Base-by-base conservation (phyloP, 768 basidiomycete species). In the Boletus fagicola region DNA sequence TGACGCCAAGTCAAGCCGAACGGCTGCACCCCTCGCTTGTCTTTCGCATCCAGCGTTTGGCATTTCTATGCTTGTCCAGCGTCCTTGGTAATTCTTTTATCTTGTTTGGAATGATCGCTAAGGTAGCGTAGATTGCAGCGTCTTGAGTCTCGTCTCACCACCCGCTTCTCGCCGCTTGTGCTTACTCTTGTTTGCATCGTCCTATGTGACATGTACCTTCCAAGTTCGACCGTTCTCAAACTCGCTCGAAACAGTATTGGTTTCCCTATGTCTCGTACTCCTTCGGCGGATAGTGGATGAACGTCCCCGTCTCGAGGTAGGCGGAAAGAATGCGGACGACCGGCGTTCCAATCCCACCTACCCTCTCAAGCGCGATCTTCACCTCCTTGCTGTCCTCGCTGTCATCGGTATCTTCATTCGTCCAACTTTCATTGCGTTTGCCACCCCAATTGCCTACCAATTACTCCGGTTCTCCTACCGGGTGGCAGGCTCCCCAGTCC, bases 211-310 rank as follows among this genome's bases (percentile, higher is more conserved):
- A 33, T 65, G 67, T 40, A 75, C 75, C 4, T 75, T 75, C 47
- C 76, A 77, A 49, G 55, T 75, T 44, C 67, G 76, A 39, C 75
- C 76, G 1, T 77, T 77, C 57, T 75, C 75, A 20, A 77, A 76
- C 47, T 70, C 75, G 4, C 55, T 75, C 3, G 76, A 77, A 58
- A 65, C 73, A 2, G 51, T 71, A 3, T 44, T 73, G 18, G 48
- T 77, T 4, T 63, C 70, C 13, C 56, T 72, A 13, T 73, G 66
- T 35, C 65, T 76, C 5, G 62, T 65, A 11, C 56, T 66, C 18
- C 56, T 73, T 43, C 61, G 54, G 24, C 63, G 59, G 22, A 46
- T 75, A 22, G 33, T 52, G 12, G 51, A 60, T 20, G 43, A 24
- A 43, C 31, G 26, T 28, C 22, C 44, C 2, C 45, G 13, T 48